Base-by-base conservation (phyloP, 495 filamentous ascomycete genomes). In the Penicillium arizonense region DNA sequence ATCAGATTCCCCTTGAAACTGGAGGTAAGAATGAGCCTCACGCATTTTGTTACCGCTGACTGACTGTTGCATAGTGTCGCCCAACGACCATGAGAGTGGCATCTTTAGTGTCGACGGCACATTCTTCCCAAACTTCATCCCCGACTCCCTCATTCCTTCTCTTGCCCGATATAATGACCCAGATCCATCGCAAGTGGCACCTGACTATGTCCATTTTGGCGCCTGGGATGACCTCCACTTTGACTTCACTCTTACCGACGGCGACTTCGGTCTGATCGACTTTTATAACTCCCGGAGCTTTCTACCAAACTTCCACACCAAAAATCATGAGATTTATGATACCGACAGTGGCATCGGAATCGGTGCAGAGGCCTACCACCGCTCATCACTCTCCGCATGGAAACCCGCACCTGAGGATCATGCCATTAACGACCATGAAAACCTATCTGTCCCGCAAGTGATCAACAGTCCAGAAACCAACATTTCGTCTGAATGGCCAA, bases 211-310 rank as follows among this genome's bases (percentile, higher is more conserved):
- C 3, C 63, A 68, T 13, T 63, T 59, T 34, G 57, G 59, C 3
- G 48, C 62, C 2, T 54, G 64, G 38, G 68, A 67, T 21, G 78
- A 77, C 43, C 73, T 82, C 5, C 71, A 82, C 41, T 68, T 75
- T 33, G 77, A 80, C 51, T 71, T 86, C 13, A 81, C 85, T 32
- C 68, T 86, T 13, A 84, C 80, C 21, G 82, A 84, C 16, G 67
- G 81, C 4, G 85, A 87, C 52, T 81, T 85, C 52, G 74, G 75
- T 0, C 65, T 83, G 12, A 73, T 87, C 1, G 76, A 82, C 37
- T 69, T 77, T 43, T 85, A 82, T 67, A 84, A 84, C 57, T 61
- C 68, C 23, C 47, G 74, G 13, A 76, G 77, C 37, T 61, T 69
- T 5, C 57, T 71, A 38, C 55, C 58, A 30, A 35, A 36, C 13